Evolutionary conservation across 495 filamentous ascomycete species (phyloP).

Genomic region (Chaetomium fimeti): DNA sequence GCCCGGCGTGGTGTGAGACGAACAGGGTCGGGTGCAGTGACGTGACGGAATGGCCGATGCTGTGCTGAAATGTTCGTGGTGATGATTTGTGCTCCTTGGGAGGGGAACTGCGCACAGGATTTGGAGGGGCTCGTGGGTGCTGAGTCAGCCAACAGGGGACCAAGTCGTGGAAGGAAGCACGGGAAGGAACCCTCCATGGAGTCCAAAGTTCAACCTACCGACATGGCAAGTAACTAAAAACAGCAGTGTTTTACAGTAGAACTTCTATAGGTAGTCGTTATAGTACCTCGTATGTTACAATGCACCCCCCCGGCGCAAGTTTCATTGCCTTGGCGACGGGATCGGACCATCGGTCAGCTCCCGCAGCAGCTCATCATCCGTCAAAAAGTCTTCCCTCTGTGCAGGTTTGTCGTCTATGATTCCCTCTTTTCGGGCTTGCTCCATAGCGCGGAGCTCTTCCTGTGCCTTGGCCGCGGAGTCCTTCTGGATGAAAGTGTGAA

Average conservation of each 20-base stretch:
- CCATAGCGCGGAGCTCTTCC: neutral
- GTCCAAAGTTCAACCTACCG: too few species aligned
- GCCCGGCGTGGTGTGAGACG: slow-evolving; percentile 22
- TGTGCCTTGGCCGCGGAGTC: neutral
- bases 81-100: slow-evolving; percentile 33
- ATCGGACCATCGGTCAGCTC: neutral
- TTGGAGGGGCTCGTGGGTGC: slow-evolving; percentile 5
- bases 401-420: slow-evolving; percentile 4
- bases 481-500: slow-evolving; percentile 31
- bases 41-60: slow-evolving; percentile 27
- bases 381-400: slow-evolving; percentile 19
- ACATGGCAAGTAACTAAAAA: too few species aligned
- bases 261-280: slow-evolving; percentile 1
- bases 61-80: slow-evolving; percentile 48
- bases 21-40: slow-evolving; percentile 21
- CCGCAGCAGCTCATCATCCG: slow-evolving; percentile 13
- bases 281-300: too few species aligned
- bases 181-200: too few species aligned
- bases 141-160: slow-evolving; percentile 29
- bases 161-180: too few species aligned
- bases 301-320: neutral
- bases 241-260: slow-evolving; percentile 6
- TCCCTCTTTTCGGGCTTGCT: neutral
- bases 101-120: slow-evolving; percentile 25
- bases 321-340: neutral